These are phyloP conservation scores for Oehlia diaphana DNA, from an alignment of 192 early-diverging fungal genomes.

Conservation along the genomic window DNA sequence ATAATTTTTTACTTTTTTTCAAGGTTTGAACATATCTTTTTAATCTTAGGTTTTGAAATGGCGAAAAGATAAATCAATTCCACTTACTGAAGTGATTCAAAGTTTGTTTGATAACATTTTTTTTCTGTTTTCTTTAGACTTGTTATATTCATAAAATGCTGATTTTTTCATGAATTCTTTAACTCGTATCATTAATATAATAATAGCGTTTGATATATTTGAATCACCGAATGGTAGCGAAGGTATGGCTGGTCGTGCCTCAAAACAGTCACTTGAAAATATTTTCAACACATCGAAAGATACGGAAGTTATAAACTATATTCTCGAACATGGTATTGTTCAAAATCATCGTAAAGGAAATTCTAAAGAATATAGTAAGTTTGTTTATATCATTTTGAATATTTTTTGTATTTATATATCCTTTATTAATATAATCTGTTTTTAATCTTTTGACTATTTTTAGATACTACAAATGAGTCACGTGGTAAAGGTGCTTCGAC, in stretches of 20 bases:
- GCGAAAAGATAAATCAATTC: conserved; percentile 25
- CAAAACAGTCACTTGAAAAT: conserved; percentile 25
- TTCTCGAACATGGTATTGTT: not conserved
- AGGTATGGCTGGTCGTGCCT: conserved; percentile 12
- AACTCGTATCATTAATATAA: not conserved
- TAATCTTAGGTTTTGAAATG: conserved; percentile 1
- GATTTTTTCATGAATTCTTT: not conserved
- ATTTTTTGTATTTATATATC: not conserved
- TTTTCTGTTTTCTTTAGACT: too few relatives aligned
- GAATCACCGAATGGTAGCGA: conserved; percentile 12
- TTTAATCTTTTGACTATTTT: too few relatives aligned
- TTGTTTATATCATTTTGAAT: not conserved
- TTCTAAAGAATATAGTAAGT: not conserved
- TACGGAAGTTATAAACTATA: not conserved
- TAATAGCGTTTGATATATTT: conserved; percentile 17
- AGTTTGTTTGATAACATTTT: not conserved
- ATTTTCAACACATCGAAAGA: not conserved
- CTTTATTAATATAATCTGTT: not conserved
- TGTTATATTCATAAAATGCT: too few relatives aligned
- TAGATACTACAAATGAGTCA: not conserved
- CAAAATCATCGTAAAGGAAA: conserved; percentile 7
- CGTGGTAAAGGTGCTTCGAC: conserved; percentile 9
- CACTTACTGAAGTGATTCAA: not conserved
- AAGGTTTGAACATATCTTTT: not conserved
- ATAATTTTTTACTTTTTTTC: not conserved